Evolutionary conservation across 306 rosid genomes (phyloP), one percentile per base, ranked within the genome.

Genomic region (Neltuma alba): DNA sequence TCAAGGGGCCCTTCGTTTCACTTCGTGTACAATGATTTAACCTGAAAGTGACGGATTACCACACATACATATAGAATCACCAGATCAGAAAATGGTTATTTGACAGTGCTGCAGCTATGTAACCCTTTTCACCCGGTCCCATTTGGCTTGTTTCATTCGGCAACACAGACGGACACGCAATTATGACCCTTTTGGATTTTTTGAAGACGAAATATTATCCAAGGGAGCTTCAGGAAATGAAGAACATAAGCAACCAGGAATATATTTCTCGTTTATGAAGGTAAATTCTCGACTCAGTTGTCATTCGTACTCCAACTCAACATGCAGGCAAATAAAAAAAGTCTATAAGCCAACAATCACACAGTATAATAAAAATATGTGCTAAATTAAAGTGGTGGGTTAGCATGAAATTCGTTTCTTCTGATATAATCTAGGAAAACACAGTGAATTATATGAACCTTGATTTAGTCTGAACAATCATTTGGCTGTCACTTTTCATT

Each of bases 191-290:
- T 80, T 75, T 54, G 57, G 70, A 80, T 70, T 78, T 77, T 47
- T 34, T 58, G 81, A 21, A 54, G 87, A 33, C 80, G 81, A 86
- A 87, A 66, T 81, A 83, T 72, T 84, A 85, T 76, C 70, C 76
- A 62, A 83, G 78, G 63, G 85, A 85, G 76, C 58, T 82, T 14
- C 88, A 83, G 82, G 88, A 89, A 78, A 86, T 90, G 89, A 83
- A 83, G 72, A 86, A 83, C 86, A 89, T 87, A 87, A 76, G 82
- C 60, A 82, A 87, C 66, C 85, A 82, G 81, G 92, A 88, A 80
- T 81, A 78, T 76, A 85, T 90, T 30, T 89, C 88, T 82, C 87
- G 77, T 79, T 83, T 79, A 34, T 80, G 87, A 83, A 87, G 90
- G 89, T 84, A 84, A 41, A n/a, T 36, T 60, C 37, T 42, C 72